phyloP scores from a whole-genome alignment of 2,329 filamentous ascomycete species.

The Alternaria arbusti region DNA sequence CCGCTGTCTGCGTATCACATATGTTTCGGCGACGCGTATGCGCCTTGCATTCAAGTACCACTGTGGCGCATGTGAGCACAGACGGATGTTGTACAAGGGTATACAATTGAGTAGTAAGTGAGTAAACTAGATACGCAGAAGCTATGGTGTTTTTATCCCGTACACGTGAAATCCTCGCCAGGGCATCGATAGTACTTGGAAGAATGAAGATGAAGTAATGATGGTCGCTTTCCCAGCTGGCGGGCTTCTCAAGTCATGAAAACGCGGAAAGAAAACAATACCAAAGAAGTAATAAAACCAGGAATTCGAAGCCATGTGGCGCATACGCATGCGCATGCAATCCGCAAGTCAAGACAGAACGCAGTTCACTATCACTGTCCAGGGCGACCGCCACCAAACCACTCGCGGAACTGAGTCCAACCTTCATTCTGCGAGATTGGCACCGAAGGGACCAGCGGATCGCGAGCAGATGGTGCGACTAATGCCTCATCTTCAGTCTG shows the following conservation, averaged over 20 bases:
- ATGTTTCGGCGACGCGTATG: constrained; percentile 4
- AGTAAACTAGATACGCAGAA: background rate
- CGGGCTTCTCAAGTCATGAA: too few relatives aligned
- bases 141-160: background rate
- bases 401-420: background rate
- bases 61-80: background rate
- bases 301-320: too few relatives aligned
- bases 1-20: constrained; percentile 16
- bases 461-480: fast-evolving
- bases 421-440: background rate
- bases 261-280: background rate
- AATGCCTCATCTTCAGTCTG: background rate
- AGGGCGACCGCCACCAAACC: background rate
- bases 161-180: background rate
- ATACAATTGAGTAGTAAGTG: background rate
- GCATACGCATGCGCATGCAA: too few relatives aligned
- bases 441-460: background rate
- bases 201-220: background rate
- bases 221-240: background rate
- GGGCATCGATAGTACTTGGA: background rate
- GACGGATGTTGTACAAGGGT: background rate
- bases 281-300: background rate
- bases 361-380: background rate
- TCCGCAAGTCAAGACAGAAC: background rate
- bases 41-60: background rate